Conservation (phyloP, 78 protist genomes). For the Parvularia atlantis region DNA sequence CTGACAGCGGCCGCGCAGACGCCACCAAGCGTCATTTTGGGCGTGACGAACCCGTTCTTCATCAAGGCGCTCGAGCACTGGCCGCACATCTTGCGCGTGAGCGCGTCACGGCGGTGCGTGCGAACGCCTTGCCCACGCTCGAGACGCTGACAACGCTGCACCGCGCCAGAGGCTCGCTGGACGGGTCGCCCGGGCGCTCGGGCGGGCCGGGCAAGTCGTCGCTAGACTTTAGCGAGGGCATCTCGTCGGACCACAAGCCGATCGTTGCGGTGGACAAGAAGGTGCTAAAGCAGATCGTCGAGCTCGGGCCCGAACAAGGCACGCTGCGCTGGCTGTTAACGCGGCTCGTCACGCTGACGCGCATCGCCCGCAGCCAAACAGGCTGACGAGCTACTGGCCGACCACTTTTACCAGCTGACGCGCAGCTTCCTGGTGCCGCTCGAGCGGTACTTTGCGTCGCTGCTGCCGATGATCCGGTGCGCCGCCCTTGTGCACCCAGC, state of each 20-base stretch:
- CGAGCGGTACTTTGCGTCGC: constrained; percentile 46
- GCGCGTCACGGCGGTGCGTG: neutral
- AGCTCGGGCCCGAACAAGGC: too few species aligned
- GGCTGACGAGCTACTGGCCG: neutral
- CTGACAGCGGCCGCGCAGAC: neutral
- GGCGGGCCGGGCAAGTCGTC: too few species aligned
- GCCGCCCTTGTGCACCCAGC: neutral
- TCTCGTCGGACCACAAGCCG: too few species aligned
- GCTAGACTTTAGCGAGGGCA: too few species aligned
- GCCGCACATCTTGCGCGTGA: constrained; percentile 38
- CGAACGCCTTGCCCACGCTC: neutral
- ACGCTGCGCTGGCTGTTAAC: too few species aligned
- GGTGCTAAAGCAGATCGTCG: too few species aligned
- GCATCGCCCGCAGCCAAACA: too few species aligned
- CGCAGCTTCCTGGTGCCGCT: constrained; percentile 44
- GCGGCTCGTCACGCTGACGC: too few species aligned
- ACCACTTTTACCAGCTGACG: constrained; percentile 1
- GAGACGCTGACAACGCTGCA: neutral
- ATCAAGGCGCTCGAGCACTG: constrained; percentile 46
- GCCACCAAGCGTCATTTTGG: constrained; percentile 39
- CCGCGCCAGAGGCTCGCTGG: too few species aligned
- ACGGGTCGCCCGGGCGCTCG: too few species aligned
- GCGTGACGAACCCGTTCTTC: constrained; percentile 66
- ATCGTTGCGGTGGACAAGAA: too few species aligned
- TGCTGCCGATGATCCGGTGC: constrained; percentile 41